Base-by-base conservation (phyloP, 129 eudicot genomes). In the Silybum marianum region DNA sequence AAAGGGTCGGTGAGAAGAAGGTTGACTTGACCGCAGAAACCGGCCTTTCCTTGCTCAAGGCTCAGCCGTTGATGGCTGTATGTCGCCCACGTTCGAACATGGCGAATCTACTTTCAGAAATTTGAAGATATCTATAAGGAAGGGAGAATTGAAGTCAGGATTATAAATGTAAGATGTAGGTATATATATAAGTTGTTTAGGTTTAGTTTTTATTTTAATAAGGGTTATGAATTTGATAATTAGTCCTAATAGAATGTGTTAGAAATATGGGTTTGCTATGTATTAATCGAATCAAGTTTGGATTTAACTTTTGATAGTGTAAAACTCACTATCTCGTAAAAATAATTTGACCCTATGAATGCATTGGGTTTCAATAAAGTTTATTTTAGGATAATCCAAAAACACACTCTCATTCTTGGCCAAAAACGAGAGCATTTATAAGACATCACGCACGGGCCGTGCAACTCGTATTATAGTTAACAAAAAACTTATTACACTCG, bases 11-110 rank as follows among this genome's bases (percentile, higher is more conserved):
- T 1, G 48, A 81, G 30, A 89, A 89, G 22, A 19, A 85, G 86
- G 85, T 87, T 51, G 93, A 87, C 77, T 74, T 85, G 90, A 82
- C 68, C 44, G 87, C 65, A 28, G 88, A 87, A 7, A 67, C 34
- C 36, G 91, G 89, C 62, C 65, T 75, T 18, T 81, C 79, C 8
- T 30, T 76, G 74, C 77, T 83, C 46, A 90, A 88, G 80, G 88
- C 85, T 36, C 65, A 65, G 13, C 87, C 95, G 0, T 77, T 90
- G 72, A 16, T 77, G 65, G 92, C 89, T 1, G 80, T 71, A 71
- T 87, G 89, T 69, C 66, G 28, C 54, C 88, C 89, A 9, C 86
- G 89, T 24, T 36, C 83, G 30, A 4, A 2, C 2, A 58, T 58
- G 66, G 66, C n/a, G 23, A 7, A 58, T 58, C 66, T 58, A 14